These are phyloP conservation scores for Aspergillus cavernicola DNA, from an alignment of 495 filamentous ascomycete genomes.

Conservation along the genomic window DNA sequence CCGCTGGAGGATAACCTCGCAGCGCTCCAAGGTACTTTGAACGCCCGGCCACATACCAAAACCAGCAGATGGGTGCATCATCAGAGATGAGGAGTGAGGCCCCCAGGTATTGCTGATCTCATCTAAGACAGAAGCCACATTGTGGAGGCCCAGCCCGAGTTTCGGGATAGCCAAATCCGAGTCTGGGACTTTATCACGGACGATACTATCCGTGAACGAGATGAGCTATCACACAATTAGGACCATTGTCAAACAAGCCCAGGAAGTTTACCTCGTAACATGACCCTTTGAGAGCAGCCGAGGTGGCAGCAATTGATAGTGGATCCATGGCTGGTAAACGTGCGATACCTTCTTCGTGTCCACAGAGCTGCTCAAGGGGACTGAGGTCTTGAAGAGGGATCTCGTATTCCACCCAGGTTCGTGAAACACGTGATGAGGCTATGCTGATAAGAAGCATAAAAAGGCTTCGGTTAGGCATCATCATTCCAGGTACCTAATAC, in stretches of 20 bases:
- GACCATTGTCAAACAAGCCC: background rate
- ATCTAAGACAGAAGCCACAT: background rate
- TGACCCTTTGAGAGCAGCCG: background rate
- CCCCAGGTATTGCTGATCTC: background rate
- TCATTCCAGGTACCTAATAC: too few species aligned
- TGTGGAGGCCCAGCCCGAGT: background rate
- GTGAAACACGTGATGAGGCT: too few species aligned
- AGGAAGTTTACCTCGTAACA: background rate
- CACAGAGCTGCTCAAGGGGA: too few species aligned
- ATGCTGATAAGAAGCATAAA: too few species aligned
- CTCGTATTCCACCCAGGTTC: too few species aligned
- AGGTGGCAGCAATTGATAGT: background rate
- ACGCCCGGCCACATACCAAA: conserved; percentile 7
- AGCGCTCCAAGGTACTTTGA: background rate
- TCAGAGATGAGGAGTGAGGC: background rate
- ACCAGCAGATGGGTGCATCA: background rate
- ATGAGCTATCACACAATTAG: background rate
- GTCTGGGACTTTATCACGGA: conserved; percentile 1
- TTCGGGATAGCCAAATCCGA: too few species aligned
- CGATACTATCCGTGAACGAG: background rate
- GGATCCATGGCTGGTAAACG: background rate
- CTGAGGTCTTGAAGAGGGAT: too few species aligned
- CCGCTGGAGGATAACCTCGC: background rate
- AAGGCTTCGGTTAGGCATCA: too few species aligned
- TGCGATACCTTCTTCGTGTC: too few species aligned